Evolutionary conservation across 148 eudicot genomes (phyloP).

Genomic region (Chenopodium suecicum): DNA sequence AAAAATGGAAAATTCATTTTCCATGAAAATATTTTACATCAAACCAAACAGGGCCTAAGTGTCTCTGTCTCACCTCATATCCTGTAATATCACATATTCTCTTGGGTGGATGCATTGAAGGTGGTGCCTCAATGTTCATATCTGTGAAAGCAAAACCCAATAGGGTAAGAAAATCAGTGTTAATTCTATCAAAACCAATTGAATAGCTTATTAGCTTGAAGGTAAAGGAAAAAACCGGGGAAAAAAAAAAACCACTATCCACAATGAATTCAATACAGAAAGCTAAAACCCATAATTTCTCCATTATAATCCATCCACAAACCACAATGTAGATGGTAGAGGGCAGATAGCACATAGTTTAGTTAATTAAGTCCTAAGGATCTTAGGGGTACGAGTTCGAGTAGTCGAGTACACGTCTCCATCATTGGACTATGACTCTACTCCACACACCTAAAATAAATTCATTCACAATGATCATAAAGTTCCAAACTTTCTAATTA

Average conservation of each 20-base stretch:
- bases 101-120: constrained; percentile 91
- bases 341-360: too few species aligned
- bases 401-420: too few species aligned
- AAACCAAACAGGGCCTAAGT: too few species aligned
- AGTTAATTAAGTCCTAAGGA: too few species aligned
- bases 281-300: not conserved
- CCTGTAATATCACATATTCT: constrained; percentile 92
- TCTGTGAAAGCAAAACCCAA: constrained; percentile 46
- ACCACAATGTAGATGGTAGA: too few species aligned
- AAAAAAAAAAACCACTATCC: too few species aligned
- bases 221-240: too few species aligned
- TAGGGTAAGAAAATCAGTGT: not conserved
- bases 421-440: too few species aligned
- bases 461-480: not conserved
- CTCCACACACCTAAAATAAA: not conserved
- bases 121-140: constrained; percentile 88
- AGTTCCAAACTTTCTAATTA: not conserved
- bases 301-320: not conserved
- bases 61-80: constrained; percentile 55
- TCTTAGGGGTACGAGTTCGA: too few species aligned
- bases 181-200: not conserved
- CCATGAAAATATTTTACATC: too few species aligned
- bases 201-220: not conserved
- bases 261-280: not conserved
- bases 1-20: too few species aligned